Evolutionary conservation across 1,284 basidiomycete genomes (phyloP).

Genomic region (Ceratobasidium sp.): DNA sequence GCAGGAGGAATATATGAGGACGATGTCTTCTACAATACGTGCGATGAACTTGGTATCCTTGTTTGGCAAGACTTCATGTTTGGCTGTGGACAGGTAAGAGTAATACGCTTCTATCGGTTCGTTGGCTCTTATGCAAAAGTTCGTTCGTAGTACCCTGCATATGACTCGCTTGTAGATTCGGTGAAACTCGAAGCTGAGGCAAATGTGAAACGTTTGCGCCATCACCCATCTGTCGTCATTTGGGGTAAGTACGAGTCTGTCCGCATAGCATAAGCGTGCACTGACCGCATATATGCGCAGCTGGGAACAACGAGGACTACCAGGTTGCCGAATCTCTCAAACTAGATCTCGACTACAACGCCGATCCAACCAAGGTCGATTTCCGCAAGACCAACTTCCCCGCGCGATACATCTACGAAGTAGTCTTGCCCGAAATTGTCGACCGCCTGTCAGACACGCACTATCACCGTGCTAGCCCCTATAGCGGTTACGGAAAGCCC

Average conservation of each 20-base stretch:
- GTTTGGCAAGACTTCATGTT: conserved; percentile 74
- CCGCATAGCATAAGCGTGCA: neutral
- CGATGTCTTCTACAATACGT: conserved; percentile 59
- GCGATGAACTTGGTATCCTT: conserved; percentile 71
- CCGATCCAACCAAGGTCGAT: conserved; percentile 65
- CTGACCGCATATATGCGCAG: conserved; percentile 53
- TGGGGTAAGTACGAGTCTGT: conserved; percentile 63
- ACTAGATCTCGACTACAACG: conserved; percentile 86
- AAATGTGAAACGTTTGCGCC: conserved; percentile 57
- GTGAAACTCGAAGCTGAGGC: conserved; percentile 59
- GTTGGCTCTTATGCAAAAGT: conserved; percentile 58
- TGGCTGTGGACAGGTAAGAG: conserved; percentile 68
- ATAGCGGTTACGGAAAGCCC: conserved; percentile 79
- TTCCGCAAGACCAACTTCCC: conserved; percentile 87
- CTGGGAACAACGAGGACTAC: conserved; percentile 93
- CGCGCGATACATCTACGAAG: conserved; percentile 87
- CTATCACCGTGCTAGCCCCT: conserved; percentile 88
- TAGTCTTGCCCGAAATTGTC: conserved; percentile 78
- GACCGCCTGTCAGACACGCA: conserved; percentile 69
- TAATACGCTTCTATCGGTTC: conserved; percentile 54
- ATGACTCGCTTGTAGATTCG: conserved; percentile 56
- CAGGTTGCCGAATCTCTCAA: conserved; percentile 79
- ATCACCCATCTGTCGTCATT: conserved; percentile 74
- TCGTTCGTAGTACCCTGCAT: conserved; percentile 59
- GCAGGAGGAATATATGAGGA: conserved; percentile 63